These are phyloP conservation scores for Pythium coloratum DNA, from an alignment of 352 stramenopile species.

Conservation along the genomic window DNA sequence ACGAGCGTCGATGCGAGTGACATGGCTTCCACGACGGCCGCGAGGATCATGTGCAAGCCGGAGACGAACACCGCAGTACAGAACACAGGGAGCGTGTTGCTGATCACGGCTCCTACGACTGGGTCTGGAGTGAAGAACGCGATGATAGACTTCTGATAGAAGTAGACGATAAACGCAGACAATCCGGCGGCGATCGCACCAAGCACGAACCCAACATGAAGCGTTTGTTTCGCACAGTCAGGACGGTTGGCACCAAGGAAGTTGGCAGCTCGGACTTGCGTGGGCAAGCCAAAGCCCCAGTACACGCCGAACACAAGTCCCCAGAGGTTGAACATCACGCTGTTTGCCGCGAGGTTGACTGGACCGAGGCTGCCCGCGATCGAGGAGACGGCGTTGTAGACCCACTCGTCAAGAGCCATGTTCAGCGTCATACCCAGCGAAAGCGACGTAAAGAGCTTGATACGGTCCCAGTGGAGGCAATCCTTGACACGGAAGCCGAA, in stretches of 20 bases:
- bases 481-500: slow-evolving; percentile 53
- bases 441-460: slow-evolving; percentile 62
- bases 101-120: slow-evolving; percentile 49
- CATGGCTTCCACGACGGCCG: slow-evolving; percentile 80
- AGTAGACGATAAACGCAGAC: slow-evolving; percentile 52
- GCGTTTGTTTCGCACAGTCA: slow-evolving; percentile 49
- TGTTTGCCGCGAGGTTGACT: slow-evolving; percentile 72
- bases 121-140: slow-evolving; percentile 68
- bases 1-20: slow-evolving; percentile 72
- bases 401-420: slow-evolving; percentile 74
- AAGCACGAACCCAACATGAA: slow-evolving; percentile 66
- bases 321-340: slow-evolving; percentile 83
- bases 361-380: slow-evolving; percentile 64
- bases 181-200: slow-evolving; percentile 50
- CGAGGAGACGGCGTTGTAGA: slow-evolving; percentile 78
- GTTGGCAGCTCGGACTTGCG: slow-evolving; percentile 75
- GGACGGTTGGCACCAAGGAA: slow-evolving; percentile 72
- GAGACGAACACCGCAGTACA: slow-evolving; percentile 75
- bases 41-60: slow-evolving; percentile 73
- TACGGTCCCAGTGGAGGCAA: slow-evolving; percentile 62
- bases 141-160: slow-evolving; percentile 52
- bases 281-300: slow-evolving; percentile 80
- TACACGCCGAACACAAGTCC: slow-evolving; percentile 82
- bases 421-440: slow-evolving; percentile 81
- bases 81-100: slow-evolving; percentile 63